Evolutionary conservation across 768 basidiomycete species (phyloP), one percentile per base, ranked within the genome.

Genomic region (Paxillus ammoniavirescens): DNA sequence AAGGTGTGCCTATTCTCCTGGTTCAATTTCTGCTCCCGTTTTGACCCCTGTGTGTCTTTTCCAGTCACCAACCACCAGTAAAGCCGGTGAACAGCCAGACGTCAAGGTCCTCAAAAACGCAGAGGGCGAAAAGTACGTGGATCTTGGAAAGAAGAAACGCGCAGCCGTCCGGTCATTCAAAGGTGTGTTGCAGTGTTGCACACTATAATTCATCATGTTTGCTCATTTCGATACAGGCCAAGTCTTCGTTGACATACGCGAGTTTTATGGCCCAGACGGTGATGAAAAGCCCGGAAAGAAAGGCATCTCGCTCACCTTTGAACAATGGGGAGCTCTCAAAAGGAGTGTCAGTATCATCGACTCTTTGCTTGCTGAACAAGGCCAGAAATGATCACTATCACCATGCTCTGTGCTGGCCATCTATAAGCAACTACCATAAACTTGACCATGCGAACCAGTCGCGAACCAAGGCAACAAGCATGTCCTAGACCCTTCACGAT

Each of bases 281-380:
- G 82, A 84, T 4, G 77, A 81, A 58, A 89, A 86, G 56, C 90
- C 91, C 0, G 88, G 89, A 0, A 92, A 90, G 69, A 93, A 91
- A 61, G 91, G 89, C 8, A 87, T 92, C 48, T 79, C 86, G 0
- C 73, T 93, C 26, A 67, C 72, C 13, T 44, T 72, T 3, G 89
- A 91, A 17, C 88, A 88, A 81, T 88, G 87, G 87, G 71, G 83
- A 42, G 61, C 65, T 10, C 70, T 91, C 49, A 85, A 80, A 63
- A 65, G 65, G 14, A 68, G 71, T 37, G 57, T 68, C 1, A 59
- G 61, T 9, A 67, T 63, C n/a, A 77, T 91, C 49, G 86, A 89
- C 62, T 61, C 73, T 5, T 68, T 85, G 23, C 72, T 87, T 48
- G 70, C 59, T 33, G 62, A 66, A 30, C 50, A 60, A 7, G 58